phyloP scores from a whole-genome alignment of 2,329 filamentous ascomycete species.

The Peltaster fructicola region DNA sequence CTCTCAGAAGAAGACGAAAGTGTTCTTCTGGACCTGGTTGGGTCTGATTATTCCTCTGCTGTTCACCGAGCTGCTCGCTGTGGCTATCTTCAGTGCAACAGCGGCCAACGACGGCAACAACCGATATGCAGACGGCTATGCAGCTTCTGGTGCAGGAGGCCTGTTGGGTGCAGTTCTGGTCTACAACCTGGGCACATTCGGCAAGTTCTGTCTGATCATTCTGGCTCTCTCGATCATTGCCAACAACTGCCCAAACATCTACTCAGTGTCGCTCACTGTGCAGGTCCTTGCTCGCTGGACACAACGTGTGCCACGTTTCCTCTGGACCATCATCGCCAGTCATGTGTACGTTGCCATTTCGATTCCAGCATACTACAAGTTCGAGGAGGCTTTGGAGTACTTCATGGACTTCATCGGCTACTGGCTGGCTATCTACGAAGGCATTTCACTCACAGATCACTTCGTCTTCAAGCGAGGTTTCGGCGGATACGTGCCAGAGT shows the following conservation, averaged over 20 bases:
- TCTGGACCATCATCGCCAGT: constrained; percentile 47
- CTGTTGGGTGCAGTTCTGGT: constrained; percentile 48
- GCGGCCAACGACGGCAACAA: constrained; percentile 34
- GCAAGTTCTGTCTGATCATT: constrained; percentile 45
- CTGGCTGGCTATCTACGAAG: constrained; percentile 59
- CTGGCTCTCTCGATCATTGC: constrained; percentile 27
- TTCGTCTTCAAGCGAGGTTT: constrained; percentile 49
- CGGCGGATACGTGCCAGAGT: constrained; percentile 37
- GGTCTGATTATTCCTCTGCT: constrained; percentile 55
- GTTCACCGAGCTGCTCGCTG: constrained; percentile 57
- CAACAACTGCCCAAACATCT: constrained; percentile 34
- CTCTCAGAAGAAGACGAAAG: constrained; percentile 37
- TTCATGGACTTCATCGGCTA: constrained; percentile 48
- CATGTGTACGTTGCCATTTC: constrained; percentile 49
- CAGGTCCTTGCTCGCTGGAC: constrained; percentile 45
- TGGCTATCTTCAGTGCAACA: constrained; percentile 51
- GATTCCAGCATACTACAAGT: constrained; percentile 50
- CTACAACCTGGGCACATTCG: constrained; percentile 46
- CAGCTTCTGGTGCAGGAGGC: constrained; percentile 43
- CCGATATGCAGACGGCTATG: constrained; percentile 39
- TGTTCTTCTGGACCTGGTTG: constrained; percentile 52
- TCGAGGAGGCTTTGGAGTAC: constrained; percentile 47
- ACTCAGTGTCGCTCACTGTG: constrained; percentile 48
- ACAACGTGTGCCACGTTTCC: constrained; percentile 45
- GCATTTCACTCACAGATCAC: constrained; percentile 47